Conservation (phyloP, 2,329 filamentous ascomycete genomes). For the Calonectria honghensis region DNA sequence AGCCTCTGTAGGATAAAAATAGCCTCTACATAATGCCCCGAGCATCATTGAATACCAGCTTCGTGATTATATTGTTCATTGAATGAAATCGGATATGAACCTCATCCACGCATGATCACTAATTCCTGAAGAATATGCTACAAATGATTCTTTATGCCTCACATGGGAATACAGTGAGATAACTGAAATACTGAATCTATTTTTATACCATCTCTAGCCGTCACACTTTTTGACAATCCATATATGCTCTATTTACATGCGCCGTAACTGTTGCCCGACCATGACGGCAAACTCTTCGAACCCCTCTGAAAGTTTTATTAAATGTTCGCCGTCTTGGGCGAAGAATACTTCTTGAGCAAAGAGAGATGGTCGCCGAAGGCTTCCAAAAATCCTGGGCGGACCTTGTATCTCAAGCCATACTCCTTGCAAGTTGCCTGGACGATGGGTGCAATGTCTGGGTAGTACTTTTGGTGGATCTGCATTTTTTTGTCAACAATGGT, state of each 20-base stretch:
- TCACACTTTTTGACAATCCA: background rate
- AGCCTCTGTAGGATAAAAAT: no score
- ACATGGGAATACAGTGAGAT: no score
- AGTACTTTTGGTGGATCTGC: constrained; percentile 18
- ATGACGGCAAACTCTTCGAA: constrained; percentile 1
- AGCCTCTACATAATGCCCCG: no score
- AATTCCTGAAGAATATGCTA: background rate
- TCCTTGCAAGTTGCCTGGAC: constrained; percentile 21
- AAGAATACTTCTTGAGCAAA: constrained; percentile 10
- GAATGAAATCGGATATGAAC: background rate
- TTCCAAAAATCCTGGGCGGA: constrained; percentile 10
- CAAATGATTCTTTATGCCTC: background rate
- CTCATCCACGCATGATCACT: background rate
- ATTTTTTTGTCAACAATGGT: background rate
- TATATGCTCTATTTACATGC: constrained; percentile 10
- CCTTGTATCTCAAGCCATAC: constrained; percentile 20
- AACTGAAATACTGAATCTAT: constrained; percentile 1
- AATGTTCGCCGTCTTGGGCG: constrained; percentile 9
- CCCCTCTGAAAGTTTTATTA: background rate
- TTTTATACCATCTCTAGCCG: constrained; percentile 14
- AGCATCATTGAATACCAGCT: no score
- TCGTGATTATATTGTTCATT: no score
- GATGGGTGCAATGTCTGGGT: constrained; percentile 12
- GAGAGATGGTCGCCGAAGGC: constrained; percentile 5
- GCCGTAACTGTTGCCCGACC: constrained; percentile 6